Conservation (phyloP, 2,329 filamentous ascomycete genomes). For the Pleoardoris graminearum region DNA sequence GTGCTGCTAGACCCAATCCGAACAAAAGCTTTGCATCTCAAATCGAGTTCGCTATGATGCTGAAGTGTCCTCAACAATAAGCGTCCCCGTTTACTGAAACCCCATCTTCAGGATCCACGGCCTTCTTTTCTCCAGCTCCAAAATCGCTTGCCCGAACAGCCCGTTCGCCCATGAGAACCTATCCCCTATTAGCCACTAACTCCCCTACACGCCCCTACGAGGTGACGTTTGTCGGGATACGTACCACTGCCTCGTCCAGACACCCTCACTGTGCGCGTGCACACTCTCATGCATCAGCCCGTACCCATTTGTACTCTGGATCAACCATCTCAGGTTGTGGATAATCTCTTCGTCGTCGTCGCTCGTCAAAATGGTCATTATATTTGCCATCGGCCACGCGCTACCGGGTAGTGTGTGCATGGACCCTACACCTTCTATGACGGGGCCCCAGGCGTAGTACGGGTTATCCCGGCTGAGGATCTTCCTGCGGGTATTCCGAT, state of each 20-base stretch:
- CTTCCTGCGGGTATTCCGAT: conserved; percentile 50
- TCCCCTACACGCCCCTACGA: neutral
- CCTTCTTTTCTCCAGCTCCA: conserved; percentile 50
- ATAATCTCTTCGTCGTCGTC: conserved; percentile 52
- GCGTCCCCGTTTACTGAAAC: too few relatives aligned
- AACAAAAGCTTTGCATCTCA: too few relatives aligned
- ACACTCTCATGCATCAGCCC: conserved; percentile 58
- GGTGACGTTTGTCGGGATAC: neutral
- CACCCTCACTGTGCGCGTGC: conserved; percentile 41
- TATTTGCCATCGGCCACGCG: conserved; percentile 57
- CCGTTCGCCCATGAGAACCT: conserved; percentile 57
- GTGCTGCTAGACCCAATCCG: too few relatives aligned
- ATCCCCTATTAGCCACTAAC: neutral
- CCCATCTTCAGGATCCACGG: conserved; percentile 47
- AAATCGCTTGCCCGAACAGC: conserved; percentile 53
- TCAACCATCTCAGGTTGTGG: conserved; percentile 46
- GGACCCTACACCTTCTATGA: conserved; percentile 51
- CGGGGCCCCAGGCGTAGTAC: conserved; percentile 53
- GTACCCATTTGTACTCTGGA: conserved; percentile 53
- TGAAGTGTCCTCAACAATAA: too few relatives aligned
- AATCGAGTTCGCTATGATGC: too few relatives aligned
- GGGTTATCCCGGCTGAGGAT: conserved; percentile 51
- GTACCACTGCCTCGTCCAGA: conserved; percentile 53
- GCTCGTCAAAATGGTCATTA: conserved; percentile 54
- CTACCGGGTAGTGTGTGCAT: conserved; percentile 51